A percentile compares a stretch with the other conserved stretches of the same genome.
Evolutionary conservation across 2,329 filamentous ascomycete species (phyloP).

Genomic region (Leptoxyphium fumago): DNA sequence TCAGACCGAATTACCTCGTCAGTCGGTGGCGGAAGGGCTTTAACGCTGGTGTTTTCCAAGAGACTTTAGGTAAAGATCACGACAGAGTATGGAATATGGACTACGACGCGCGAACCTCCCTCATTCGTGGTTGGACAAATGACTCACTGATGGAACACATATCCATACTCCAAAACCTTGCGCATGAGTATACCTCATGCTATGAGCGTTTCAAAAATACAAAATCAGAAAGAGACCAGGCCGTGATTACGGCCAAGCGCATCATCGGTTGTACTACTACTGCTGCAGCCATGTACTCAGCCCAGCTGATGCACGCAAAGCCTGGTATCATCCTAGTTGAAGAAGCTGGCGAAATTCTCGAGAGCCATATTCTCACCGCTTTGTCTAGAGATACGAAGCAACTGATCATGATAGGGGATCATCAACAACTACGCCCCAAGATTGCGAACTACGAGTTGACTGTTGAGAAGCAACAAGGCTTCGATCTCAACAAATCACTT

Average conservation of each 20-base stretch:
- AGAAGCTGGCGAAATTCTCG: slow-evolving; percentile 54
- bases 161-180: slow-evolving; percentile 35
- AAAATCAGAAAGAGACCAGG: slow-evolving; percentile 19
- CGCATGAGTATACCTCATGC: slow-evolving; percentile 26
- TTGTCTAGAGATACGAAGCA: slow-evolving; percentile 47
- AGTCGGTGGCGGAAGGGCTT: slow-evolving; percentile 37
- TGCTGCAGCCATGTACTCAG: slow-evolving; percentile 37
- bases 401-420: slow-evolving; percentile 48
- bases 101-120: slow-evolving; percentile 14
- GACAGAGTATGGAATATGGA: slow-evolving; percentile 39
- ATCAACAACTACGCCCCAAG: slow-evolving; percentile 45
- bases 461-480: slow-evolving; percentile 37
- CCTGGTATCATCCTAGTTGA: slow-evolving; percentile 28
- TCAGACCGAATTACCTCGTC: slow-evolving; percentile 38
- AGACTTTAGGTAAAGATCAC: slow-evolving; percentile 14
- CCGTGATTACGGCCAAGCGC: slow-evolving; percentile 17
- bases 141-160: not conserved
- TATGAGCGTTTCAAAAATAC: slow-evolving; percentile 28
- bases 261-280: slow-evolving; percentile 47
- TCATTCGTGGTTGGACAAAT: slow-evolving; percentile 5
- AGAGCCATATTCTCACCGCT: slow-evolving; percentile 46
- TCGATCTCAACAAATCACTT: slow-evolving; percentile 42
- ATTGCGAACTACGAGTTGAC: slow-evolving; percentile 42
- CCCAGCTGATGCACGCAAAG: slow-evolving; percentile 40
- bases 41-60: slow-evolving; percentile 30